Percentiles rank a stretch among this genome's conserved stretches.
phyloP scores from a whole-genome alignment of 1,139 yeast genomes.

The Lodderomyces theae region DNA sequence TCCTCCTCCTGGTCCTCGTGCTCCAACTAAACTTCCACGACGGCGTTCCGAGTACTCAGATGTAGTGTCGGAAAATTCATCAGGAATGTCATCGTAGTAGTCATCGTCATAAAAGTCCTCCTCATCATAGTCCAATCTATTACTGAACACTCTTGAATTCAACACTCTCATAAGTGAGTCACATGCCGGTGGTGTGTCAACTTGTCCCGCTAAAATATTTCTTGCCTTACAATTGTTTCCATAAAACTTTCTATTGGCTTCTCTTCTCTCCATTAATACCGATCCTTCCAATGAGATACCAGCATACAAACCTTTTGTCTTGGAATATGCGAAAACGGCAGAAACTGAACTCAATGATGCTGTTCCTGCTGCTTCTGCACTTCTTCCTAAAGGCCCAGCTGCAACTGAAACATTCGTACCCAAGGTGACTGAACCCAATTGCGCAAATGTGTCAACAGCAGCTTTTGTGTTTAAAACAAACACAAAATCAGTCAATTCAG shows the following conservation, averaged over 20 bases:
- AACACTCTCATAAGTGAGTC: slow-evolving; percentile 85
- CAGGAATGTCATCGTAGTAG: slow-evolving; percentile 70
- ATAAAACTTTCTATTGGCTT: slow-evolving; percentile 92
- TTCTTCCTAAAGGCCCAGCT: slow-evolving; percentile 98
- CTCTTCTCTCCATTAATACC: slow-evolving; percentile 91
- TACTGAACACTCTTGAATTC: slow-evolving; percentile 80
- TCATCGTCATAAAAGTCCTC: slow-evolving; percentile 59
- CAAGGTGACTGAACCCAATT: slow-evolving; percentile 87
- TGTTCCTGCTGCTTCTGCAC: slow-evolving; percentile 96
- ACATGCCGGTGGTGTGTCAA: slow-evolving; percentile 91
- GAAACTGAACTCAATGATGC: slow-evolving; percentile 88
- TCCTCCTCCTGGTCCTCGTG: slow-evolving; percentile 3
- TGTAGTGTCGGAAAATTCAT: slow-evolving; percentile 52
- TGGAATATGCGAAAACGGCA: slow-evolving; percentile 90
- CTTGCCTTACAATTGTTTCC: slow-evolving; percentile 86
- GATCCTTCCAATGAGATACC: slow-evolving; percentile 98
- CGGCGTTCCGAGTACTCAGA: slow-evolving; percentile 31
- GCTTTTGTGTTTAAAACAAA: slow-evolving; percentile 81
- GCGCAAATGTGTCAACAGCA: slow-evolving; percentile 94
- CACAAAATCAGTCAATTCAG: slow-evolving; percentile 94
- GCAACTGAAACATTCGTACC: slow-evolving; percentile 96
- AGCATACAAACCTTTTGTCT: slow-evolving; percentile 94
- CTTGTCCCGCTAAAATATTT: slow-evolving; percentile 75
- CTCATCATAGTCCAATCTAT: slow-evolving; percentile 48
- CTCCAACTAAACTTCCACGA: slow-evolving; percentile 19